Evolutionary conservation across 176 grass and related monocot genomes (phyloP).

Genomic region (Musa troglodytarum): DNA sequence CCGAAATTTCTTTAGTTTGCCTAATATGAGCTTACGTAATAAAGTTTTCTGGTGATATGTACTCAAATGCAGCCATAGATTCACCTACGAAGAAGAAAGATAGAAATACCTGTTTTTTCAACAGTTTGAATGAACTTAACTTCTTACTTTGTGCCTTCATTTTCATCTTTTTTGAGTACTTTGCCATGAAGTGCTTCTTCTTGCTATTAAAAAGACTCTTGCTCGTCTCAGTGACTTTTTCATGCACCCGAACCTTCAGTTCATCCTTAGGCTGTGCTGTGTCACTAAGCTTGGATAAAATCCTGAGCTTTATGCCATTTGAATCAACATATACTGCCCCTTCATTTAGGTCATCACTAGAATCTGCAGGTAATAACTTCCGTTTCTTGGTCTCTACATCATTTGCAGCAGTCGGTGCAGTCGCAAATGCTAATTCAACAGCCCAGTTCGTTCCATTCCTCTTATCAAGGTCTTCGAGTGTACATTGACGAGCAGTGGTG

Average conservation of each 20-base stretch:
- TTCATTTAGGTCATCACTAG: neutral
- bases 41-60: neutral
- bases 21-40: neutral
- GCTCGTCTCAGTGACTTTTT: neutral
- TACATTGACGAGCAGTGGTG: conserved; percentile 6
- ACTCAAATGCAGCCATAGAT: neutral
- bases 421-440: conserved; percentile 1
- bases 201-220: conserved; percentile 3
- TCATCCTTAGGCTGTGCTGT: neutral
- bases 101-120: conserved; percentile 4
- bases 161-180: conserved; percentile 1
- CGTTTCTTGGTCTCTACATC: neutral
- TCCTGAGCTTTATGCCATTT: conserved; percentile 29
- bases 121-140: conserved; percentile 1
- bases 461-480: conserved; percentile 26
- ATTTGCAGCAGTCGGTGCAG: neutral
- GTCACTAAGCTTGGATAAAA: conserved; percentile 29
- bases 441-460: conserved; percentile 32
- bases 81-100: neutral
- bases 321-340: conserved; percentile 28
- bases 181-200: conserved; percentile 1
- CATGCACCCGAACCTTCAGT: neutral
- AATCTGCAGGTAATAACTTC: conserved; percentile 1
- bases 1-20: neutral
- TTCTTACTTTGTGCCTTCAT: conserved; percentile 8